Conservation (phyloP, 176 grass and related monocot species). For the Ensete ventricosum region DNA sequence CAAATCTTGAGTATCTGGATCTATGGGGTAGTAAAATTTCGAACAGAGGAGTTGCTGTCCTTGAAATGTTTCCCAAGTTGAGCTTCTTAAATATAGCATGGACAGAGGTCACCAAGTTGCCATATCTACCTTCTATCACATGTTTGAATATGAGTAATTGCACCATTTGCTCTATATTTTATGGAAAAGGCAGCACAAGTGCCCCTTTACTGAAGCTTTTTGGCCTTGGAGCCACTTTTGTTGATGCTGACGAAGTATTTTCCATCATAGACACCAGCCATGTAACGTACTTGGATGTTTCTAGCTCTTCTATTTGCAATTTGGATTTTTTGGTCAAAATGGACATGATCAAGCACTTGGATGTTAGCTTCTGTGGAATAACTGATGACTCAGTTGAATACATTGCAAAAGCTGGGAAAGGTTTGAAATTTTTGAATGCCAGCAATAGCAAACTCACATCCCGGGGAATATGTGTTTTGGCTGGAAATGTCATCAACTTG, state of each 20-base stretch:
- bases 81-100: conserved; percentile 68
- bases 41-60: conserved; percentile 45
- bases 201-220: conserved; percentile 42
- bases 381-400: conserved; percentile 46
- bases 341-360: conserved; percentile 50
- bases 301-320: conserved; percentile 42
- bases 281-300: conserved; percentile 55
- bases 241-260: conserved; percentile 46
- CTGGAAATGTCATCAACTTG: conserved; percentile 56
- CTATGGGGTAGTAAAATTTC: conserved; percentile 73
- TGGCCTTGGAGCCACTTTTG: conserved; percentile 30
- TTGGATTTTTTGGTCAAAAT: conserved; percentile 53
- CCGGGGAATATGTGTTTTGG: conserved; percentile 40
- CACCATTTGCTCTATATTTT: conserved; percentile 52
- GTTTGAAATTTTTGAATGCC: conserved; percentile 63
- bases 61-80: conserved; percentile 51
- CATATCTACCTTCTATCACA: conserved; percentile 38
- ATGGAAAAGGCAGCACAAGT: conserved; percentile 21
- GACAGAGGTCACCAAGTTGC: conserved; percentile 51
- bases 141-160: conserved; percentile 83
- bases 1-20: conserved; percentile 70
- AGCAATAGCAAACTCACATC: conserved; percentile 51
- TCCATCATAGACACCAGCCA: conserved; percentile 37
- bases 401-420: conserved; percentile 51
- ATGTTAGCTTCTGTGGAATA: conserved; percentile 50